Conservation (phyloP, 441 rosid species). For the Corymbia citriodora region DNA sequence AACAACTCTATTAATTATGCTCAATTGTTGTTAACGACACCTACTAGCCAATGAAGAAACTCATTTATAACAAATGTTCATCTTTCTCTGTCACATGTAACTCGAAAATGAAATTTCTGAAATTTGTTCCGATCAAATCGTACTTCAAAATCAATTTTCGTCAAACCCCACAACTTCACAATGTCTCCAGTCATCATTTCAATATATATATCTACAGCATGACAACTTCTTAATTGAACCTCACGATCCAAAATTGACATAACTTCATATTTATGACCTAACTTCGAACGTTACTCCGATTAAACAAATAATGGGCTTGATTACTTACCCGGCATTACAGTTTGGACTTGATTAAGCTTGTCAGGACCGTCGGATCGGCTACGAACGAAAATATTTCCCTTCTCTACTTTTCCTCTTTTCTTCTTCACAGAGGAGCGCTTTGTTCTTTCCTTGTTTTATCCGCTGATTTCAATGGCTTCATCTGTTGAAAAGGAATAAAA, state of each 20-base stretch:
- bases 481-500: background rate
- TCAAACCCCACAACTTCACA: rapidly evolving
- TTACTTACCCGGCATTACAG: background rate
- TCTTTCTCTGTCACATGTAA: rapidly evolving
- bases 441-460: background rate
- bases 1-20: too few relatives aligned
- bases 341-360: background rate
- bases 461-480: background rate
- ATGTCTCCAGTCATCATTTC: rapidly evolving
- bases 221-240: background rate
- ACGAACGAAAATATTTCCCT: background rate
- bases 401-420: background rate
- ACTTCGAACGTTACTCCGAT: background rate
- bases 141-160: rapidly evolving
- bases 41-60: too few relatives aligned
- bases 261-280: background rate
- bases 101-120: rapidly evolving
- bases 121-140: rapidly evolving
- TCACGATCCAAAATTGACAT: background rate
- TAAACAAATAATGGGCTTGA: background rate
- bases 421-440: too few relatives aligned
- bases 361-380: background rate
- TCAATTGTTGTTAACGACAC: background rate
- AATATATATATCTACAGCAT: too few relatives aligned
- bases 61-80: background rate